Conservation (phyloP, 495 filamentous ascomycete genomes). For the Podospora australis region DNA sequence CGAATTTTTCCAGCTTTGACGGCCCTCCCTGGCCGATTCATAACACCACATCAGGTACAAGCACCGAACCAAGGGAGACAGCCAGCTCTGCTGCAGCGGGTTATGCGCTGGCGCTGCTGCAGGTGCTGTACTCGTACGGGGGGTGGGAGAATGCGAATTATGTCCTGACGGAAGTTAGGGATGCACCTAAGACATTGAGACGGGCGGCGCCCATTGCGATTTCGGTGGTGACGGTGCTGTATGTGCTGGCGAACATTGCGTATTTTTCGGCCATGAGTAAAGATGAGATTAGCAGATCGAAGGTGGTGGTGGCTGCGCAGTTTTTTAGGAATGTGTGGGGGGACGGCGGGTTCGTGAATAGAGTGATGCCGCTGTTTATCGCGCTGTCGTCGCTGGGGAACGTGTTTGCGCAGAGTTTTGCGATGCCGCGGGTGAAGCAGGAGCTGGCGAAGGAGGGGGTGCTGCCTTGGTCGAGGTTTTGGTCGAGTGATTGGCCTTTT, state of each 20-base stretch:
- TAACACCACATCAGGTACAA: background rate
- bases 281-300: conserved; percentile 45
- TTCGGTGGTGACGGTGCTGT: conserved; percentile 48
- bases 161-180: conserved; percentile 50
- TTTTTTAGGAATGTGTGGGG: conserved; percentile 56
- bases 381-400: conserved; percentile 60
- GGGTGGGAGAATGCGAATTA: conserved; percentile 56
- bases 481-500: conserved; percentile 55
- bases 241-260: conserved; percentile 52
- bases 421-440: conserved; percentile 53
- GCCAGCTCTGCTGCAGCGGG: conserved; percentile 26
- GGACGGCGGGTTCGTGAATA: conserved; percentile 28
- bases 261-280: conserved; percentile 55
- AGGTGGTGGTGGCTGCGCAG: conserved; percentile 48
- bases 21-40: conserved; percentile 14
- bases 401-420: conserved; percentile 57
- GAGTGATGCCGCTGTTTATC: conserved; percentile 56
- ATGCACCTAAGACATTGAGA: conserved; percentile 52
- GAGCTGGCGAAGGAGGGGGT: conserved; percentile 56
- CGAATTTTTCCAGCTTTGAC: conserved; percentile 46
- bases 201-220: conserved; percentile 54
- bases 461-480: conserved; percentile 49
- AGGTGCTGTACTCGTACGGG: conserved; percentile 56
- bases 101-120: conserved; percentile 52
- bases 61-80: background rate